Conservation (phyloP, 1,139 yeast species). For the Hemisphaericaspora xylofermentans region DNA sequence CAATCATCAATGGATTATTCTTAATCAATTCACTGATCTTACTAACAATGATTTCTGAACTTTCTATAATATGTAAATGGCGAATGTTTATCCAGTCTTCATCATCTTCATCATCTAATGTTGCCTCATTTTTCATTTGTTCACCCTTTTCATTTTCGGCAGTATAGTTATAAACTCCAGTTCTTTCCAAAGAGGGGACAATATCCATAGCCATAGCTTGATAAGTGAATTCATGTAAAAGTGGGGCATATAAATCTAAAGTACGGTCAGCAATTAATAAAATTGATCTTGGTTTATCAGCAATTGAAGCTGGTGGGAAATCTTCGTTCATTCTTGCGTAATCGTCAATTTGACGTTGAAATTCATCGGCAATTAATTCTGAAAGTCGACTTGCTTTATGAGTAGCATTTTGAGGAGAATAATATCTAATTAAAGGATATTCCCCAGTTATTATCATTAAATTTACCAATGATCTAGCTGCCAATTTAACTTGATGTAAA, state of each 20-base stretch:
- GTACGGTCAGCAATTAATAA: conserved; percentile 80
- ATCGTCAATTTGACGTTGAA: conserved; percentile 70
- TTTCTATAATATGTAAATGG: conserved; percentile 76
- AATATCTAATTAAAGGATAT: conserved; percentile 81
- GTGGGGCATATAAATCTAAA: conserved; percentile 78
- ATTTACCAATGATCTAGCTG: conserved; percentile 66
- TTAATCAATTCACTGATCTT: conserved; percentile 66
- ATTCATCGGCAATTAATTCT: conserved; percentile 67
- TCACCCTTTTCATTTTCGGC: conserved; percentile 65
- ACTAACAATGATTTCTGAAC: conserved; percentile 60
- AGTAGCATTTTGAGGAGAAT: conserved; percentile 48
- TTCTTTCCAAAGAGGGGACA: conserved; percentile 48
- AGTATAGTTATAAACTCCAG: conserved; percentile 57
- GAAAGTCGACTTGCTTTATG: conserved; percentile 67
- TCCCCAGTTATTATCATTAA: conserved; percentile 81
- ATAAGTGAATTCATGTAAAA: conserved; percentile 89
- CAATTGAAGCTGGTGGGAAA: conserved; percentile 57
- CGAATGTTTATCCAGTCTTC: conserved; percentile 73
- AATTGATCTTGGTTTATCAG: conserved; percentile 66
- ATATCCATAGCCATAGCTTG: conserved; percentile 91
- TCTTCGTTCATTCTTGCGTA: conserved; percentile 70
- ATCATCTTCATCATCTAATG: conserved; percentile 62
- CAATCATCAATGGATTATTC: conserved; percentile 71
- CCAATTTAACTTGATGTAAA: conserved; percentile 52
- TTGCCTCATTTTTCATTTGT: conserved; percentile 37